Percentiles rank a stretch among this genome's conserved stretches.
phyloP scores from a whole-genome alignment of 352 stramenopile genomes.

The Chrysophaeum taylorii region DNA sequence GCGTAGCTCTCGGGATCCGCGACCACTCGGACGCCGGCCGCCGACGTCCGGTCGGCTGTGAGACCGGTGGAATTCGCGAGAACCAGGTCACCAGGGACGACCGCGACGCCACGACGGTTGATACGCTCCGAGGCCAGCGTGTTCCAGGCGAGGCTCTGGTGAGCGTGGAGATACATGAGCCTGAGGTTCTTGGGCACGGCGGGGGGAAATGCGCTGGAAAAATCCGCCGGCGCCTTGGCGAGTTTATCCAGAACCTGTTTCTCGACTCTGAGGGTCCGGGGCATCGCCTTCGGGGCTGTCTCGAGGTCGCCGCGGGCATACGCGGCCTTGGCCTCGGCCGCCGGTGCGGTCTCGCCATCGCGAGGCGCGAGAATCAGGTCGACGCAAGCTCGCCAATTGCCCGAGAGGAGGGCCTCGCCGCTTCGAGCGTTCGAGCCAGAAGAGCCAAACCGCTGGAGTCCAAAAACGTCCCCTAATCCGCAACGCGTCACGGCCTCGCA shows the following conservation, averaged over 20 bases:
- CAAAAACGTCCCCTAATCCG: slow-evolving; percentile 97
- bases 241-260: slow-evolving; percentile 40
- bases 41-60: slow-evolving; percentile 30
- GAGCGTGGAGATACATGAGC: slow-evolving; percentile 43
- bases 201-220: slow-evolving; percentile 44
- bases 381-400: slow-evolving; percentile 73
- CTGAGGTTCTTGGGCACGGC: slow-evolving; percentile 44
- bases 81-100: slow-evolving; percentile 79
- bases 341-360: slow-evolving; percentile 26
- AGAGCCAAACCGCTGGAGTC: slow-evolving; percentile 76
- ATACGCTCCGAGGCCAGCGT: slow-evolving; percentile 72
- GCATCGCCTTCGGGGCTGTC: slow-evolving; percentile 32
- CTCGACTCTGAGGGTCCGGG: slow-evolving; percentile 46
- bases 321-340: slow-evolving; percentile 39
- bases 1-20: slow-evolving; percentile 74
- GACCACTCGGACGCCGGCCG: slow-evolving; percentile 54
- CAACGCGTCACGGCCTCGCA: slow-evolving; percentile 42
- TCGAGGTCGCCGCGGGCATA: background rate
- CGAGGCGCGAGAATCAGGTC: slow-evolving; percentile 71
- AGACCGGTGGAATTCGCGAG: slow-evolving; percentile 37
- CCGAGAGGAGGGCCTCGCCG: slow-evolving; percentile 77
- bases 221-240: slow-evolving; percentile 26
- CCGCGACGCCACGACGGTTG: slow-evolving; percentile 47
- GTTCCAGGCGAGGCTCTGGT: slow-evolving; percentile 95
- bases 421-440: slow-evolving; percentile 65